phyloP scores from a whole-genome alignment of 2,329 filamentous ascomycete species.

The Pezicula neosporulosa region DNA sequence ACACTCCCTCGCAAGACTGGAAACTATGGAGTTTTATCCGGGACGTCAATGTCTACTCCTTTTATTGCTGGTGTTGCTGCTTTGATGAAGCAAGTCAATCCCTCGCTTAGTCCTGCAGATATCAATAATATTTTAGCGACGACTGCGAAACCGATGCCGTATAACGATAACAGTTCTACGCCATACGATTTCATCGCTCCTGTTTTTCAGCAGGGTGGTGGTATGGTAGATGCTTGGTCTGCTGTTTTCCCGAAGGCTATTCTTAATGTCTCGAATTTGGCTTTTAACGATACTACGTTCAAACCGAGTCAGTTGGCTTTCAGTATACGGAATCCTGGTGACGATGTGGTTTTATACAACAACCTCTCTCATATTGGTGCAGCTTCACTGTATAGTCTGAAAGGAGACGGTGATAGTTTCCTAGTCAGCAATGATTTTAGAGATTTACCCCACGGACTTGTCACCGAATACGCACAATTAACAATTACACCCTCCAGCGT shows the following conservation, averaged over 20 bases:
- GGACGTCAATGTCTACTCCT: constrained; percentile 5
- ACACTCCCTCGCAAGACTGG: constrained; percentile 23
- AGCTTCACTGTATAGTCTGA: not conserved
- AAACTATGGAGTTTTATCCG: not conserved
- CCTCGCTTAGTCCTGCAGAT: constrained; percentile 19
- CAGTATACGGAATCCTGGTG: not conserved
- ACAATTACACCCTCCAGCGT: not conserved
- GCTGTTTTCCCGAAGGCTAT: not conserved
- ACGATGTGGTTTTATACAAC: not conserved
- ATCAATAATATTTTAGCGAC: constrained; percentile 25
- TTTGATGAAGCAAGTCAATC: constrained; percentile 24
- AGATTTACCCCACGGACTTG: not conserved
- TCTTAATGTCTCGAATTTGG: not conserved
- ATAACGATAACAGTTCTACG: not conserved
- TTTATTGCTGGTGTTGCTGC: constrained; percentile 3
- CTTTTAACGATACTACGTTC: not conserved
- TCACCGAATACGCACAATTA: not conserved
- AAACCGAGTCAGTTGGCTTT: not conserved
- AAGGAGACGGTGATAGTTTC: not conserved
- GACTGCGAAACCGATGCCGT: constrained; percentile 14
- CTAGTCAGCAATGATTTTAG: not conserved
- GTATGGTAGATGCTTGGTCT: not conserved
- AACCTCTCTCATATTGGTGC: not conserved
- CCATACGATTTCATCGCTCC: not conserved
- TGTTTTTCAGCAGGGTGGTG: not conserved